A percentile compares a stretch with the other conserved stretches of the same genome.
These are phyloP conservation scores for Phytopythium oedochilum DNA, from an alignment of 352 stramenopile species.

Conservation along the genomic window DNA sequence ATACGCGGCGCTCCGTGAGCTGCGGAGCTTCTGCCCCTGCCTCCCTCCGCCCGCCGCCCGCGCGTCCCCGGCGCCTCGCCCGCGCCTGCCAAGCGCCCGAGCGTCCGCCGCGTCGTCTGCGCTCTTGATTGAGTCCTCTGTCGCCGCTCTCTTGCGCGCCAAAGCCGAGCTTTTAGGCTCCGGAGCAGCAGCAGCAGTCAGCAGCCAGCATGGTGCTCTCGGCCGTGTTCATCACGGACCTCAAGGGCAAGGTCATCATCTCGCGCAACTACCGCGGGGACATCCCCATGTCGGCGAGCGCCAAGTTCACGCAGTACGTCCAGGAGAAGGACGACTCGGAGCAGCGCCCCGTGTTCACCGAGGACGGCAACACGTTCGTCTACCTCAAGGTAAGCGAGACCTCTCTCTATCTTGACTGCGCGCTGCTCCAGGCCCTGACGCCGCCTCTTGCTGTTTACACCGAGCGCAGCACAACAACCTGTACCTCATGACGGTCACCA, in stretches of 20 bases:
- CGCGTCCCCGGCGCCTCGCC: background rate
- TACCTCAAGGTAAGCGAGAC: constrained; percentile 88
- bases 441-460: constrained; percentile 2
- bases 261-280: constrained; percentile 98
- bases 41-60: background rate
- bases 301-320: constrained; percentile 90
- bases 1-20: background rate
- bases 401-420: background rate
- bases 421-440: too few species aligned
- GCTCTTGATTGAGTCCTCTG: background rate
- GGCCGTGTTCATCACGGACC: constrained; percentile 98
- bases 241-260: constrained; percentile 99
- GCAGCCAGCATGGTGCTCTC: constrained; percentile 92
- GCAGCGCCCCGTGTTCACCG: constrained; percentile 92
- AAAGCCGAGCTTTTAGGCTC: background rate
- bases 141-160: background rate
- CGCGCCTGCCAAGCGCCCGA: background rate
- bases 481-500: constrained; percentile 98
- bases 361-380: constrained; percentile 92
- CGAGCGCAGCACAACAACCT: constrained; percentile 95
- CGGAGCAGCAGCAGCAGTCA: background rate
- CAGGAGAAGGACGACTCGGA: constrained; percentile 94
- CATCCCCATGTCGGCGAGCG: constrained; percentile 92
- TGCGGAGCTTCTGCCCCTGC: background rate
- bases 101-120: background rate